These are phyloP conservation scores for Senna tora DNA, from an alignment of 306 rosid genomes.

Conservation along the genomic window DNA sequence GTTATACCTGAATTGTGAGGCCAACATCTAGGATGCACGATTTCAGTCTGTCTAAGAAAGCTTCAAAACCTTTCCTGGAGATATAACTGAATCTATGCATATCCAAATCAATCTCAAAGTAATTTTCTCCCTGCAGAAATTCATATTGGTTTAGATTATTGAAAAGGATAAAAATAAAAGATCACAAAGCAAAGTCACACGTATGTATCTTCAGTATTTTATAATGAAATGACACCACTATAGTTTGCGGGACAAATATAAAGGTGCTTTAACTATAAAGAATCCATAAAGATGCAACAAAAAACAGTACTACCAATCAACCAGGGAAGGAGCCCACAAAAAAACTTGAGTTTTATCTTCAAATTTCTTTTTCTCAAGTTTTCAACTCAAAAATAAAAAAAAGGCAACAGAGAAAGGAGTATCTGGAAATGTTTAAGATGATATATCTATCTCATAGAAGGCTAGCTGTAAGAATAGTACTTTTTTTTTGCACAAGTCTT, in stretches of 20 bases:
- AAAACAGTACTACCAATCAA: conserved; percentile 31
- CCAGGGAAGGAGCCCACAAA: conserved; percentile 41
- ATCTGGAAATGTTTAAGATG: background rate
- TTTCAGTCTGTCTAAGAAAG: conserved; percentile 86
- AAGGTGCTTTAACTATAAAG: conserved; percentile 8
- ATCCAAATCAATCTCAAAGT: conserved; percentile 94
- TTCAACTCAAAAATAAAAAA: conserved; percentile 6
- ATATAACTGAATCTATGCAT: conserved; percentile 98
- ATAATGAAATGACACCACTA: conserved; percentile 47
- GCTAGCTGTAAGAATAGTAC: background rate
- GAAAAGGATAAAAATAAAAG: conserved; percentile 1
- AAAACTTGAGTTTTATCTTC: conserved; percentile 24
- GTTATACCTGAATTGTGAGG: conserved; percentile 96
- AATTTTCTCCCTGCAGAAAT: conserved; percentile 75
- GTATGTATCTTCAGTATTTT: conserved; percentile 35
- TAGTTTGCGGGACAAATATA: conserved; percentile 38
- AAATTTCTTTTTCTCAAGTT: conserved; percentile 21
- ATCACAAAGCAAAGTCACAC: conserved; percentile 21
- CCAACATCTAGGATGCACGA: conserved; percentile 83
- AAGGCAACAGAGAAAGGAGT: background rate
- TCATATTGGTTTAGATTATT: conserved; percentile 34
- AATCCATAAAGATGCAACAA: conserved; percentile 41
- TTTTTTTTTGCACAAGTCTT: background rate
- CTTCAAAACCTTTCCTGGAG: conserved; percentile 95
- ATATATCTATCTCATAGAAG: too few species aligned